Conservation (phyloP, 2,329 filamentous ascomycete genomes). For the Aspergillaceae sp. region DNA sequence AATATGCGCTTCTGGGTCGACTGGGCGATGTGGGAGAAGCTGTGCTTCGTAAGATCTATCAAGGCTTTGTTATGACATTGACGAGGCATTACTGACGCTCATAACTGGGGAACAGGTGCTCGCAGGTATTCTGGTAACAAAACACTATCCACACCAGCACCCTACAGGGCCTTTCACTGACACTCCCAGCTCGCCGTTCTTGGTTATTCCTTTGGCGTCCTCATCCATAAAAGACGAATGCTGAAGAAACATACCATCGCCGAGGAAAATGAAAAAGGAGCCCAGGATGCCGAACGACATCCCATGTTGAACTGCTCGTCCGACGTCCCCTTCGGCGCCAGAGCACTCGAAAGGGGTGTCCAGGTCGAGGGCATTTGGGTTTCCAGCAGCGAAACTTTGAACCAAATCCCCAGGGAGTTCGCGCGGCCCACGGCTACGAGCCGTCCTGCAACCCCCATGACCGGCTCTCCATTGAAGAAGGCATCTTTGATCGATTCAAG, state of each 20-base stretch:
- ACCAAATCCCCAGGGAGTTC: constrained; percentile 13
- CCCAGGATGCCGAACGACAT: constrained; percentile 45
- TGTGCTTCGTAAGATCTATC: constrained; percentile 65
- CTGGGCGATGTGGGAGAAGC: constrained; percentile 81
- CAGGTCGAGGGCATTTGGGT: constrained; percentile 82
- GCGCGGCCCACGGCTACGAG: background rate
- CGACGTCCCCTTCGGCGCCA: constrained; percentile 76
- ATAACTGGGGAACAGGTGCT: constrained; percentile 52
- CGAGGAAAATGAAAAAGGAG: constrained; percentile 56
- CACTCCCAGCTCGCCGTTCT: constrained; percentile 53
- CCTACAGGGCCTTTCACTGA: constrained; percentile 16
- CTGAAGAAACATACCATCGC: constrained; percentile 55
- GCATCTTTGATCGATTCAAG: background rate
- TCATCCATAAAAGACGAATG: constrained; percentile 48
- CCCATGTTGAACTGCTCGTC: constrained; percentile 45
- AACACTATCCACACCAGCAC: background rate
- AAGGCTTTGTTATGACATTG: background rate
- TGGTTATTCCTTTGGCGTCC: constrained; percentile 56
- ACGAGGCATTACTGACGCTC: constrained; percentile 8
- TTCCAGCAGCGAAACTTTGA: constrained; percentile 41
- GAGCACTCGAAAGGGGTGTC: constrained; percentile 73
- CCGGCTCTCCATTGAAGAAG: background rate
- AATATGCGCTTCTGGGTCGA: constrained; percentile 51
- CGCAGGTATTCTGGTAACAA: constrained; percentile 55
- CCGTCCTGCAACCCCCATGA: constrained; percentile 7